These are phyloP conservation scores for Oxytropis ochrocephala DNA, from an alignment of 306 rosid genomes.

Conservation along the genomic window DNA sequence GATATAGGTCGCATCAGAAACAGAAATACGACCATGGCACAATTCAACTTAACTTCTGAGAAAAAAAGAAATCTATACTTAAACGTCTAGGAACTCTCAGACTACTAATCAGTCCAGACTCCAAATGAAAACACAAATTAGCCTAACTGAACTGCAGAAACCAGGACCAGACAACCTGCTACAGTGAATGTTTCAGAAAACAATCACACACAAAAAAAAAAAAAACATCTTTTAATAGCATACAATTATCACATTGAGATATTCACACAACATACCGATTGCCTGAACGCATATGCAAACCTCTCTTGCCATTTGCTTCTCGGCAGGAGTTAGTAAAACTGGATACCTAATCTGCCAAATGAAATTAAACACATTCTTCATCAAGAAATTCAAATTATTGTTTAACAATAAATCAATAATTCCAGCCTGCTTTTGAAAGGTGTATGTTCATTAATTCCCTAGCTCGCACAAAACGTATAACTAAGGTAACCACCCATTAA, in stretches of 20 bases:
- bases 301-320: constrained; percentile 96
- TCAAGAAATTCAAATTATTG: constrained; percentile 3
- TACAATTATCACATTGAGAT: constrained; percentile 7
- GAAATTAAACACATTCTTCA: constrained; percentile 24
- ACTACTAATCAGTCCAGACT: neutral
- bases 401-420: neutral
- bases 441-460: neutral
- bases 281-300: constrained; percentile 91
- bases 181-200: neutral
- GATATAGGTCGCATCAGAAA: neutral
- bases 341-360: constrained; percentile 88
- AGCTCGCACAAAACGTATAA: neutral
- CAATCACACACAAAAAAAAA: neutral
- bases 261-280: constrained; percentile 57
- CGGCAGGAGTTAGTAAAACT: constrained; percentile 81
- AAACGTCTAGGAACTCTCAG: constrained; percentile 11
- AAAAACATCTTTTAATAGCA: neutral
- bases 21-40: neutral
- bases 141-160: neutral
- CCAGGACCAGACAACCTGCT: constrained; percentile 11
- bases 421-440: neutral
- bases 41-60: neutral
- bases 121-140: neutral
- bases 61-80: neutral
- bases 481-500: neutral